A percentile compares a stretch with the other conserved stretches of the same genome.
These are phyloP conservation scores for Eurotiales sp. DNA, from an alignment of 2,329 filamentous ascomycete genomes.

Conservation along the genomic window DNA sequence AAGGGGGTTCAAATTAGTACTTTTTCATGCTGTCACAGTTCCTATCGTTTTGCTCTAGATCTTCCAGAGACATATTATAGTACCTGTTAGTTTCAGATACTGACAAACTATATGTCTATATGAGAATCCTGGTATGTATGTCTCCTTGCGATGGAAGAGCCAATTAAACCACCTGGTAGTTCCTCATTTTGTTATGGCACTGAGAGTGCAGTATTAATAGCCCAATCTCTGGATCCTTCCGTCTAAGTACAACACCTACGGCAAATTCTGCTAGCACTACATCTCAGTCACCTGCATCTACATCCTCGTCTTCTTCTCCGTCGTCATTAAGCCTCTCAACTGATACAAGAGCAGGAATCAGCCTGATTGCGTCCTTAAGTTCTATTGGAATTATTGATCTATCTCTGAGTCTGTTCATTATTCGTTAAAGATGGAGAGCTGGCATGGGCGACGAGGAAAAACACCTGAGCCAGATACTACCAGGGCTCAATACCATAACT, in stretches of 20 bases:
- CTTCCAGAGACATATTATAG: neutral
- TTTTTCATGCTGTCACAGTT: neutral
- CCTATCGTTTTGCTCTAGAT: neutral
- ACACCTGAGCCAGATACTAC: neutral
- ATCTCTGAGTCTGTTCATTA: neutral
- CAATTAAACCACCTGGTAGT: conserved; percentile 2
- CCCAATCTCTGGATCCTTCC: neutral
- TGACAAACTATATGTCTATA: neutral
- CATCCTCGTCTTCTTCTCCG: neutral
- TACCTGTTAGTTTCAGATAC: neutral
- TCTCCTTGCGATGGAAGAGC: conserved; percentile 7
- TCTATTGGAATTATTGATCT: neutral
- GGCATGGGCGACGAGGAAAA: neutral
- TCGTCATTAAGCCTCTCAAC: neutral
- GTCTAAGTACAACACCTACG: neutral
- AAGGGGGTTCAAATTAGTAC: too few relatives aligned
- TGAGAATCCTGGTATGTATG: conserved; percentile 2
- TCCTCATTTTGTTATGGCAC: neutral
- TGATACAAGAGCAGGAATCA: neutral
- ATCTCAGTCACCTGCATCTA: neutral
- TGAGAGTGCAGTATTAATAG: neutral
- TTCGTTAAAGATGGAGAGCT: neutral
- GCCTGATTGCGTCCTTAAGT: neutral
- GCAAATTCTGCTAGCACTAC: neutral
- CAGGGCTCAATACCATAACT: neutral